These are phyloP conservation scores for Cucurbita ficifolia DNA, from an alignment of 306 rosid species.

Conservation along the genomic window DNA sequence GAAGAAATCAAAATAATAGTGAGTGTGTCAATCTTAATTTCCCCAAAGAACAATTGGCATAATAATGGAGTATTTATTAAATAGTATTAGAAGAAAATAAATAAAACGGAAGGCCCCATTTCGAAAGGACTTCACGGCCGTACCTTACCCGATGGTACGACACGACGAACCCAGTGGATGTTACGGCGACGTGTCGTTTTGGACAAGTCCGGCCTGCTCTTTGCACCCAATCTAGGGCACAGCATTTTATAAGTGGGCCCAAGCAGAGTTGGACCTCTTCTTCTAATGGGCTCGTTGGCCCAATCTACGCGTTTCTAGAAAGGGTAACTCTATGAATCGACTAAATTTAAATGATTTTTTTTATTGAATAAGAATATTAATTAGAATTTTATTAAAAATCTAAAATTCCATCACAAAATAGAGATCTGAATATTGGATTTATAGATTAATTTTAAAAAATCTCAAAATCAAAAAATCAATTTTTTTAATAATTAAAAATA, in stretches of 20 bases:
- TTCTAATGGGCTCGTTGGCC: background rate
- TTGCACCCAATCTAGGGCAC: slow-evolving; percentile 4
- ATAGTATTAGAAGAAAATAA: background rate
- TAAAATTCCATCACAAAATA: no score
- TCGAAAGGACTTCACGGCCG: slow-evolving; percentile 1
- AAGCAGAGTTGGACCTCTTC: background rate
- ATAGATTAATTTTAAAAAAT: no score
- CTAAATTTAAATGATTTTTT: no score
- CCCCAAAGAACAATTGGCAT: background rate
- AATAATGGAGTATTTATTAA: background rate
- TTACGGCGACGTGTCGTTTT: slow-evolving; percentile 1
- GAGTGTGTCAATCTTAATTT: no score
- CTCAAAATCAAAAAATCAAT: no score
- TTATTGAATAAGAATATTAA: no score
- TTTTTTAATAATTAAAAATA: no score
- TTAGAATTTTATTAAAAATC: no score
- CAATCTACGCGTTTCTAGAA: background rate
- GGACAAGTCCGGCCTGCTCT: background rate
- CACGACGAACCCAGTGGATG: background rate
- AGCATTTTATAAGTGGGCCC: background rate
- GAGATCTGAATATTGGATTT: no score
- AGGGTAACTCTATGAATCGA: no score
- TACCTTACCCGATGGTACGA: background rate
- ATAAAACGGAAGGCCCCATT: background rate
- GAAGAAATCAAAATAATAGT: background rate